phyloP scores from a whole-genome alignment of 78 protist genomes.

The Planoprotostelium fungivorum region DNA sequence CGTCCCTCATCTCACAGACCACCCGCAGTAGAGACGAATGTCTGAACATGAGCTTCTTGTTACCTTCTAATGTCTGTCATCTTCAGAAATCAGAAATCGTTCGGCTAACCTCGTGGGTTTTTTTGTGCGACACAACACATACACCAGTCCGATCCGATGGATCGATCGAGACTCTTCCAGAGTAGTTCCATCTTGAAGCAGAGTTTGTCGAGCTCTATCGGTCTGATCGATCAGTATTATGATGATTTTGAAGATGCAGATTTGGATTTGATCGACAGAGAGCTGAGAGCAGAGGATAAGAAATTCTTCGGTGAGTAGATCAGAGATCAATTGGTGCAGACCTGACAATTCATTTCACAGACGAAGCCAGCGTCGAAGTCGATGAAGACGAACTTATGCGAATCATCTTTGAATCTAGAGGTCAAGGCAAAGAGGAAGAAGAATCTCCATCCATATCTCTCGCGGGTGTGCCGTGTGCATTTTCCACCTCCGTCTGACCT shows the following conservation, averaged over 20 bases:
- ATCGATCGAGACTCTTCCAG: neutral
- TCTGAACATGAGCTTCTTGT: too few relatives aligned
- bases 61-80: too few relatives aligned
- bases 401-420: neutral
- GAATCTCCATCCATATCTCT: too few relatives aligned
- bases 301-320: neutral
- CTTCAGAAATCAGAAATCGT: too few relatives aligned
- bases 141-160: too few relatives aligned
- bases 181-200: neutral
- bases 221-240: neutral
- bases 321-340: neutral
- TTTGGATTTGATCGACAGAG: neutral
- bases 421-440: neutral
- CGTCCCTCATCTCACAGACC: too few relatives aligned
- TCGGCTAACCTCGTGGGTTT: too few relatives aligned
- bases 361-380: neutral
- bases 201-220: neutral
- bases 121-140: too few relatives aligned
- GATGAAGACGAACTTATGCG: neutral
- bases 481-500: too few relatives aligned
- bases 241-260: neutral
- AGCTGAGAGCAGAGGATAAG: neutral
- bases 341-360: too few relatives aligned
- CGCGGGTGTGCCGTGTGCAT: too few relatives aligned
- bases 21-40: too few relatives aligned